A percentile compares a stretch with the other conserved stretches of the same genome.
phyloP scores from a whole-genome alignment of 2,329 filamentous ascomycete species.

The Hymenoscyphus linearis region DNA sequence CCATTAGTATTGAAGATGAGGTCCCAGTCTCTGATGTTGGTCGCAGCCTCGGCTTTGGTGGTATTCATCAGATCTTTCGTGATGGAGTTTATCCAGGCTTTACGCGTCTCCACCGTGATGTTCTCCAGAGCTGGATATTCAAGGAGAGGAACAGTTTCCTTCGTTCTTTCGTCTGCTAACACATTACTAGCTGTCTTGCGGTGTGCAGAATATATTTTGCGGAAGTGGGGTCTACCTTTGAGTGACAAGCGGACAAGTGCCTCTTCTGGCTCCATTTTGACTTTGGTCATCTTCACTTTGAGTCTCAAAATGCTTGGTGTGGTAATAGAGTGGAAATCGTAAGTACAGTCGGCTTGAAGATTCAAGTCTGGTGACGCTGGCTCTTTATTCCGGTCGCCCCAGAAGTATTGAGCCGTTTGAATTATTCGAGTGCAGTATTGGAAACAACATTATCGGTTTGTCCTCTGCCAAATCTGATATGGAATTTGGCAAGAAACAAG shows the following conservation, averaged over 20 bases:
- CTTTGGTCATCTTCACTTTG: neutral
- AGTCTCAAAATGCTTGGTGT: neutral
- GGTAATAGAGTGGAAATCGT: no score
- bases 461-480: no score
- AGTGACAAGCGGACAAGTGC: neutral
- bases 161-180: neutral
- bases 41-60: neutral
- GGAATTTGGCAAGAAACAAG: no score
- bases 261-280: neutral
- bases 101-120: neutral
- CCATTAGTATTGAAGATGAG: constrained; percentile 14
- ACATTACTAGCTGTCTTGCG: neutral
- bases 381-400: no score
- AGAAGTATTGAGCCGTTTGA: no score
- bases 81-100: neutral
- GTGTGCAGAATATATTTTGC: neutral
- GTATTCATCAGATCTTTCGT: neutral
- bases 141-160: neutral
- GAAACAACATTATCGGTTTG: no score
- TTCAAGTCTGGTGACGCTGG: no score
- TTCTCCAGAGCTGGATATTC: neutral
- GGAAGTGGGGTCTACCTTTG: neutral
- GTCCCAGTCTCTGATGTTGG: constrained; percentile 15
- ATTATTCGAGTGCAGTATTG: no score
- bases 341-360: no score